Evolutionary conservation across 768 basidiomycete species (phyloP).

Genomic region (Tricholoma terreum): DNA sequence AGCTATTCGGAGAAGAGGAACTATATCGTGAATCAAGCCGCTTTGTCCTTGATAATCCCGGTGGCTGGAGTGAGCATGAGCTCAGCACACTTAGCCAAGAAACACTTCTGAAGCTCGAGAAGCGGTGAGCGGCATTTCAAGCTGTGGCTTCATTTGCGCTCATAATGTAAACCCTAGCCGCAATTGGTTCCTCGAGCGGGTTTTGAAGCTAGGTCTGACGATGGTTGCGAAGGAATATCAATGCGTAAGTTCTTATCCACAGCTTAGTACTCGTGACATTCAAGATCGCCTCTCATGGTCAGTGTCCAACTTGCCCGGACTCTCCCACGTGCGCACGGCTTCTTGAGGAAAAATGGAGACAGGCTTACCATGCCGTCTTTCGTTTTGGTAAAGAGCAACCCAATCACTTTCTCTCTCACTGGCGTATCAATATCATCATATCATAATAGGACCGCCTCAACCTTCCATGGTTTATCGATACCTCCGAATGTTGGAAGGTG

Average conservation of each 20-base stretch:
- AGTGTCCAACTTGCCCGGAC: constrained; percentile 88
- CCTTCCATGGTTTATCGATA: constrained; percentile 93
- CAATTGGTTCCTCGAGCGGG: constrained; percentile 94
- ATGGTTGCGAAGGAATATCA: constrained; percentile 92
- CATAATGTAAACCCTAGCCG: constrained; percentile 44
- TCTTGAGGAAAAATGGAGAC: constrained; percentile 91
- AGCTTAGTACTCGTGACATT: not conserved
- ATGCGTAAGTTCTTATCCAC: constrained; percentile 59
- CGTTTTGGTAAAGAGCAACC: constrained; percentile 60
- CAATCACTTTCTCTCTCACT: not conserved
- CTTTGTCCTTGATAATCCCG: constrained; percentile 90
- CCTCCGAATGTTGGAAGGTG: constrained; percentile 84
- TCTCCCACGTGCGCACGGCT: constrained; percentile 71
- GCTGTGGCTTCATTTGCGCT: not conserved
- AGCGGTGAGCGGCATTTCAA: constrained; percentile 49
- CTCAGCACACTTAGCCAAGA: constrained; percentile 77
- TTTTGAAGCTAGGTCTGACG: constrained; percentile 85
- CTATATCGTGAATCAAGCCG: constrained; percentile 88
- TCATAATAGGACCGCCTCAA: constrained; percentile 66
- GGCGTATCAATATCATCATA: not conserved
- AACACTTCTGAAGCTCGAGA: constrained; percentile 87
- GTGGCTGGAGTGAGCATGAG: constrained; percentile 79
- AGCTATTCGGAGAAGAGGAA: constrained; percentile 86
- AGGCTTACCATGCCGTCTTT: constrained; percentile 83
- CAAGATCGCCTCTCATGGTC: constrained; percentile 1